Base-by-base conservation (phyloP, 768 basidiomycete species). In the button mushroom (Agaricus bisporus) region DNA sequence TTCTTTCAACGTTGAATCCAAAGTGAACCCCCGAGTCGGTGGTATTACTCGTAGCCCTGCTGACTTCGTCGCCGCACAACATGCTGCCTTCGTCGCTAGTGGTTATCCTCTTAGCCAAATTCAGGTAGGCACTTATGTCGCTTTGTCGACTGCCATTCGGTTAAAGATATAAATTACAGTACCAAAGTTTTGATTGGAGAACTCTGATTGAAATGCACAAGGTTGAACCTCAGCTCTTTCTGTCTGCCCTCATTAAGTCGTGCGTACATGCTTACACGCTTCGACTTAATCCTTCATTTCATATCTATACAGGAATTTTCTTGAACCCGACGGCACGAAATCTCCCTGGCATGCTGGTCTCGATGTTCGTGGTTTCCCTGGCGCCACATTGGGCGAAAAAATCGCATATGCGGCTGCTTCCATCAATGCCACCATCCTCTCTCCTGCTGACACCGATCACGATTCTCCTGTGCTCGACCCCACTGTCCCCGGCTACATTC, bases 121-220 rank as follows among this genome's bases (percentile, higher is more conserved):
- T 56, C 86, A 82, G 4, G 86, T 86, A 59, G 55, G 80, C 61
- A 10, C 36, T 29, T 32, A 18, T 2, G 32, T 29, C n/a, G 6
- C 8, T 15, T 28, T 18, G 44, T 17, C 10, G 2, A 25, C 49
- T 37, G 4, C 25, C 38, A 4, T 38, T 26, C 4, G 18, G 8
- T 25, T n/a, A 48, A 53, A 10, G 25, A 17, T 7, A 28, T 50
- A 42, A 10, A 7, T 1, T 20, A 6, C 58, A 89, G 86, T 88
- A 80, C 58, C 86, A 92, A 70, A 87, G 86, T 60, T 89, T 90
- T 60, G 85, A 89, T 64, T 91, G 90, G 89, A 74, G 88, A 60
- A 83, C 87, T 12, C 64, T 91, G 12, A 64, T 86, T 46, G 75
- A 69, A 20, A 89, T 90, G 85, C 87, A 86, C 77, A 82, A 73